Conservation (phyloP, 2,329 filamentous ascomycete genomes). For the Decorospora gaudefroyi region DNA sequence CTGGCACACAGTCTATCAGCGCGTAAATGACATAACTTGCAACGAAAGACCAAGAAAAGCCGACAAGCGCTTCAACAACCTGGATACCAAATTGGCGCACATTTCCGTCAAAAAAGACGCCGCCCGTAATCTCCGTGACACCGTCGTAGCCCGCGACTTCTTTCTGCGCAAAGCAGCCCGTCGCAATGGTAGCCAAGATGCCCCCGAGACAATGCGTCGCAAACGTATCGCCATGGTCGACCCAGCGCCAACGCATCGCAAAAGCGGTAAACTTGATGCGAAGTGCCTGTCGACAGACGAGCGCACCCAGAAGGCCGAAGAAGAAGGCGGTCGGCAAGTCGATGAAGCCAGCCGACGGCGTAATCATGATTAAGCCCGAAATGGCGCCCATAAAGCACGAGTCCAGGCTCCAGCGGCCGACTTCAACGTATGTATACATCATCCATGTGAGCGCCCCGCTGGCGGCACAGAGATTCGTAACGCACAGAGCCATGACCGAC, state of each 20-base stretch:
- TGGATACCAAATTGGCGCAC: constrained; percentile 56
- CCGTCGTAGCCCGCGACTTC: constrained; percentile 60
- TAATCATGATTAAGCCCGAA: constrained; percentile 59
- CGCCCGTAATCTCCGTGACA: constrained; percentile 54
- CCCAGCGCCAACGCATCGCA: constrained; percentile 56
- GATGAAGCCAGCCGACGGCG: constrained; percentile 56
- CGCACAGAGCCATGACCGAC: constrained; percentile 56
- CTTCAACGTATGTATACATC: constrained; percentile 51
- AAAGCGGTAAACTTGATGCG: constrained; percentile 58
- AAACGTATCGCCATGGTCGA: constrained; percentile 61
- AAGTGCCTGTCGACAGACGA: constrained; percentile 57
- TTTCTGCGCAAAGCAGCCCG: constrained; percentile 57
- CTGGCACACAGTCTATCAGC: constrained; percentile 58
- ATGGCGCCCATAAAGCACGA: constrained; percentile 59
- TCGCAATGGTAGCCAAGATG: constrained; percentile 56
- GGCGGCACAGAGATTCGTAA: constrained; percentile 57
- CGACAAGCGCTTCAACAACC: constrained; percentile 57
- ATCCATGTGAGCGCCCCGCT: constrained; percentile 56
- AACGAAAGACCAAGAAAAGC: constrained; percentile 58
- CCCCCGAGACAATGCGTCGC: constrained; percentile 61
- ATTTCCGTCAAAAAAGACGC: constrained; percentile 60
- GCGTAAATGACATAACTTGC: constrained; percentile 57
- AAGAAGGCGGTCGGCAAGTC: constrained; percentile 56
- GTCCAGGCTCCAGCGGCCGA: constrained; percentile 55
- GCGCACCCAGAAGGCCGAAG: constrained; percentile 55